Conservation (phyloP, 2,329 filamentous ascomycete genomes). For the Neopestalotiopsis sp. region DNA sequence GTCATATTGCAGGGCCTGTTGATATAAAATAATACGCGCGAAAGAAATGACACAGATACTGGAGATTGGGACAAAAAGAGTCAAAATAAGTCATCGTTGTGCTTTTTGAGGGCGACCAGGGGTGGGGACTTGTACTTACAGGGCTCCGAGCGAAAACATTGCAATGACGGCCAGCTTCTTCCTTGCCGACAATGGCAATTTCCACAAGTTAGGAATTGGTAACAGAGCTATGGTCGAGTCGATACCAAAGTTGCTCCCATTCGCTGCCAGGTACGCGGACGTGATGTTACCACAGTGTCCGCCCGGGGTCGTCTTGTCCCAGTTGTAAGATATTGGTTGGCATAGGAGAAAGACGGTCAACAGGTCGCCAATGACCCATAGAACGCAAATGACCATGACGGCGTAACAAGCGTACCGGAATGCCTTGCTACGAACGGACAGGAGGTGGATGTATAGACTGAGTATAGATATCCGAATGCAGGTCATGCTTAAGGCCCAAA, state of each 20-base stretch:
- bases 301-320: background rate
- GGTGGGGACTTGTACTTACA: background rate
- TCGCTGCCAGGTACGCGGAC: background rate
- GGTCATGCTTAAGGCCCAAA: background rate
- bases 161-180: background rate
- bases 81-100: background rate
- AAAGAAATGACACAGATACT: background rate
- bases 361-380: background rate
- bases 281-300: background rate
- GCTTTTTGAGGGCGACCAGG: background rate
- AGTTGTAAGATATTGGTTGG: background rate
- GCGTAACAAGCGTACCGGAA: background rate
- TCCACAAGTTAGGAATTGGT: background rate
- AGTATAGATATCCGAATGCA: background rate
- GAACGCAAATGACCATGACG: background rate
- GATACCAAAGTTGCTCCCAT: background rate
- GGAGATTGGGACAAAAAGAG: background rate
- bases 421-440: background rate
- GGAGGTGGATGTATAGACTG: background rate
- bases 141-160: background rate
- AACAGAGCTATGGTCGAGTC: background rate
- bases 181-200: background rate
- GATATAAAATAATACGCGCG: background rate
- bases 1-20: background rate
- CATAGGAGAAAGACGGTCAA: background rate